Evolutionary conservation across 2,329 filamentous ascomycete species (phyloP).

Genomic region (Microthyrium microscopicum): DNA sequence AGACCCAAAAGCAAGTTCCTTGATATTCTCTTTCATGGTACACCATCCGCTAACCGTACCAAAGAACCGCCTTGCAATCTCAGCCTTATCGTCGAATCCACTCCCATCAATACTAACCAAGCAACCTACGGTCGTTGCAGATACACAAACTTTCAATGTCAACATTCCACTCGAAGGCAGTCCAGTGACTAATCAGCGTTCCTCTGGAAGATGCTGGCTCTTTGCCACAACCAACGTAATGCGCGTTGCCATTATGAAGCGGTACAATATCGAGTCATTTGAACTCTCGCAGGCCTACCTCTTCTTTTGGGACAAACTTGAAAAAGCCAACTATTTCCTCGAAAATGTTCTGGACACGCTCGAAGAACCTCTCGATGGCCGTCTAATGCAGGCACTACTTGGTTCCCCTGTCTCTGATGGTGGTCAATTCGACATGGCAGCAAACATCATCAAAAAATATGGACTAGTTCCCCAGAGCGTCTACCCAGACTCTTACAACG

Average conservation of each 20-base stretch:
- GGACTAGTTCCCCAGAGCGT: conserved; percentile 48
- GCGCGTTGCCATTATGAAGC: conserved; percentile 73
- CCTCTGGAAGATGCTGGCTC: conserved; percentile 76
- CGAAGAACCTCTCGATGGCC: conserved; percentile 50
- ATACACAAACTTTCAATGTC: conserved; percentile 70
- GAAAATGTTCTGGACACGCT: conserved; percentile 67
- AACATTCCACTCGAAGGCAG: conserved; percentile 66
- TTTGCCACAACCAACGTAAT: conserved; percentile 88
- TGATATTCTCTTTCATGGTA: not conserved
- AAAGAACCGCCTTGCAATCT: conserved; percentile 57
- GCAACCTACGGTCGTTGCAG: conserved; percentile 42
- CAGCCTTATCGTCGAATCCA: conserved; percentile 52
- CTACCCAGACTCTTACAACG: conserved; percentile 72
- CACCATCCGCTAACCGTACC: conserved; percentile 1
- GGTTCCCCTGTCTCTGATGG: conserved; percentile 58
- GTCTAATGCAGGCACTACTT: conserved; percentile 56
- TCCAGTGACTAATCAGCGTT: conserved; percentile 71
- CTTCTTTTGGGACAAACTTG: conserved; percentile 89
- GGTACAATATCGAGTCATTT: conserved; percentile 59
- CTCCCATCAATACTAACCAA: conserved; percentile 50
- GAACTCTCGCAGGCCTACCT: conserved; percentile 79
- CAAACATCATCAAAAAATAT: conserved; percentile 72
- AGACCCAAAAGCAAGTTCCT: conserved; percentile 41
- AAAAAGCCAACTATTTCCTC: conserved; percentile 81
- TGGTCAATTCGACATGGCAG: conserved; percentile 86